Evolutionary conservation across 371 early-diverging fungal genomes (phyloP).

Genomic region (Rhizopus delemar): DNA sequence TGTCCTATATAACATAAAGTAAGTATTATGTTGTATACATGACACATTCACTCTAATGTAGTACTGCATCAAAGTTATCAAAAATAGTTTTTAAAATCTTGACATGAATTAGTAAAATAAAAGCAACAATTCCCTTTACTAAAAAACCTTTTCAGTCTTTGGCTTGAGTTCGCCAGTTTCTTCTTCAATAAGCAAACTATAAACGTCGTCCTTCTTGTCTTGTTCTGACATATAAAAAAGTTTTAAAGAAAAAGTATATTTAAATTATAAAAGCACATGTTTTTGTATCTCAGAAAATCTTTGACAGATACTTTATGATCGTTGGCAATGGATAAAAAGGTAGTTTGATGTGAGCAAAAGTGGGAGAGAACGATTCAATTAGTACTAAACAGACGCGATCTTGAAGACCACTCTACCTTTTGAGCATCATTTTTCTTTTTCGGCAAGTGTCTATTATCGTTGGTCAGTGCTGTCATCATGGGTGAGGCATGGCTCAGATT

Average conservation of each 20-base stretch:
- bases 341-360: too few relatives aligned
- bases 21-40: neutral
- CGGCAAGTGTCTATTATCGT: too few relatives aligned
- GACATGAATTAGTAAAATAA: slow-evolving; percentile 8
- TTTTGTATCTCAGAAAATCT: slow-evolving; percentile 3
- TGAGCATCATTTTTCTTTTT: too few relatives aligned
- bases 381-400: too few relatives aligned
- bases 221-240: slow-evolving; percentile 15
- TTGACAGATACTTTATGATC: too few relatives aligned
- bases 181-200: slow-evolving; percentile 21
- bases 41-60: neutral
- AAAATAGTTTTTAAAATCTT: slow-evolving; percentile 63
- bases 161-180: slow-evolving; percentile 28
- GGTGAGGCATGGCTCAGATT: too few relatives aligned
- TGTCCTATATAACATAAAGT: slow-evolving; percentile 33
- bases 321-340: too few relatives aligned
- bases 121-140: neutral
- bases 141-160: slow-evolving; percentile 24
- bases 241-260: neutral
- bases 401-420: too few relatives aligned
- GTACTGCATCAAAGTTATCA: slow-evolving; percentile 62
- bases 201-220: slow-evolving; percentile 14
- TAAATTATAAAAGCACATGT: neutral
- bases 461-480: too few relatives aligned
- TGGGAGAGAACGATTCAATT: too few relatives aligned